A percentile compares a stretch with the other conserved stretches of the same genome.
Evolutionary conservation across 805 yeast species (phyloP).

Genomic region (Metschnikowia santaceciliae): DNA sequence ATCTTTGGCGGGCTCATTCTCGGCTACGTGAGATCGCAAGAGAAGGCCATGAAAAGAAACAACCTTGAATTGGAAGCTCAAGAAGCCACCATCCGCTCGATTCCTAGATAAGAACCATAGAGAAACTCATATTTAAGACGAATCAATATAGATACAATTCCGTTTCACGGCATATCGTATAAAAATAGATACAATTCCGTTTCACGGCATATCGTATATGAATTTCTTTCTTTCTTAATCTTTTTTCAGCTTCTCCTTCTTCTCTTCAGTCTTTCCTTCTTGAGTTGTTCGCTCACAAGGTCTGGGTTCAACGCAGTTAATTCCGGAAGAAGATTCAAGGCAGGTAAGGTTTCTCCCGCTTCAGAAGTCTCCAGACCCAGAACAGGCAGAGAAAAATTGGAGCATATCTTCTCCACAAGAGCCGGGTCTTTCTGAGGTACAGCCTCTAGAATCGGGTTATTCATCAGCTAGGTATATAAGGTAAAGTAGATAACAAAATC

Average conservation of each 20-base stretch:
- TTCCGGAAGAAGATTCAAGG: conserved; percentile 18
- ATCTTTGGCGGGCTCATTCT: conserved; percentile 47
- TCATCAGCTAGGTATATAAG: background rate
- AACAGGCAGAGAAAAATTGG: background rate
- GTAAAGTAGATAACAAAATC: background rate
- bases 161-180: background rate
- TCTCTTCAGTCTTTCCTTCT: conserved; percentile 13
- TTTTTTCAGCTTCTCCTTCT: conserved; percentile 7
- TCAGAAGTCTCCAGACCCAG: background rate
- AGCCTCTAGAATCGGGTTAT: conserved; percentile 5
- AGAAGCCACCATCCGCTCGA: conserved; percentile 45
- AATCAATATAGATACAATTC: background rate
- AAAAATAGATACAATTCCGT: background rate
- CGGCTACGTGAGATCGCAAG: conserved; percentile 41
- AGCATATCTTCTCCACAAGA: background rate
- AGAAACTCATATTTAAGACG: background rate
- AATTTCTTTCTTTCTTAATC: conserved; percentile 10
- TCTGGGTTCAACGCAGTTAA: conserved; percentile 28
- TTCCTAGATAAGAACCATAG: conserved; percentile 30
- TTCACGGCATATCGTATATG: background rate
- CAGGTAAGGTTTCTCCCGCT: background rate
- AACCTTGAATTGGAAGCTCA: conserved; percentile 62
- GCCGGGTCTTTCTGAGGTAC: conserved; percentile 9
- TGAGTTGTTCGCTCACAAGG: conserved; percentile 14
- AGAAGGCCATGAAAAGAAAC: conserved; percentile 42